phyloP scores from a whole-genome alignment of 2,329 filamentous ascomycete genomes.

The Ceratocystis papillata region DNA sequence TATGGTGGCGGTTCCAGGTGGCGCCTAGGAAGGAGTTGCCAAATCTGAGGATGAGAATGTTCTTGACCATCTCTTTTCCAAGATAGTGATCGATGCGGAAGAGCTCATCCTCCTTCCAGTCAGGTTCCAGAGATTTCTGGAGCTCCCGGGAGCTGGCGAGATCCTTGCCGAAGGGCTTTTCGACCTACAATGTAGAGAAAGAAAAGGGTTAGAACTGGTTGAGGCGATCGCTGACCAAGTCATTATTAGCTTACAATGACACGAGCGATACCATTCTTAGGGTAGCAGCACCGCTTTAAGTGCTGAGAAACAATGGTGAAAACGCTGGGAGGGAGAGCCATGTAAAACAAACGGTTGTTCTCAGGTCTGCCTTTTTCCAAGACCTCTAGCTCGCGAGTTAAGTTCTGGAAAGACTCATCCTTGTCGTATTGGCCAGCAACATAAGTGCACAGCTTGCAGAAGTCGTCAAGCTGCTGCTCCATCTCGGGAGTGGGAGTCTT shows the following conservation, averaged over 20 bases:
- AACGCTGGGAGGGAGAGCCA: conserved; percentile 94
- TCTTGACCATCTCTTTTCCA: conserved; percentile 99
- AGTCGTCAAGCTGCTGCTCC: conserved; percentile 87
- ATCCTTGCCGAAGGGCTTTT: conserved; percentile 99
- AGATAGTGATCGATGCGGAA: conserved; percentile 99
- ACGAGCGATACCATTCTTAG: conserved; percentile 75
- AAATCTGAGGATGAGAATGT: conserved; percentile 94
- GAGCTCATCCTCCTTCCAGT: conserved; percentile 98
- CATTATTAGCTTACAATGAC: conserved; percentile 63
- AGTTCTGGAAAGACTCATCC: conserved; percentile 80
- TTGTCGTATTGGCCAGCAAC: conserved; percentile 96
- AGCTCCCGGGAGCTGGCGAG: conserved; percentile 86
- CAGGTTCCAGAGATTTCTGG: conserved; percentile 85
- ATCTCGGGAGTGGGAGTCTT: conserved; percentile 97
- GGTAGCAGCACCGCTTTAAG: conserved; percentile 95
- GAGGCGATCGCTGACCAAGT: conserved; percentile 3
- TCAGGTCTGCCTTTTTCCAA: conserved; percentile 73
- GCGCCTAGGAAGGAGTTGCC: conserved; percentile 98
- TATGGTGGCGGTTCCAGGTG: conserved; percentile 98
- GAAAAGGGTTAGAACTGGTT: conserved; percentile 26
- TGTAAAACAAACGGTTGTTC: conserved; percentile 94
- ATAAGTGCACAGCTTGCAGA: conserved; percentile 80
- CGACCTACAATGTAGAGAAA: conserved; percentile 50
- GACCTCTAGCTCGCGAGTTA: conserved; percentile 75
- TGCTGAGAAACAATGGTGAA: conserved; percentile 97